Evolutionary conservation across 768 basidiomycete genomes (phyloP).

Genomic region (Goffeauzyma gilvescens): DNA sequence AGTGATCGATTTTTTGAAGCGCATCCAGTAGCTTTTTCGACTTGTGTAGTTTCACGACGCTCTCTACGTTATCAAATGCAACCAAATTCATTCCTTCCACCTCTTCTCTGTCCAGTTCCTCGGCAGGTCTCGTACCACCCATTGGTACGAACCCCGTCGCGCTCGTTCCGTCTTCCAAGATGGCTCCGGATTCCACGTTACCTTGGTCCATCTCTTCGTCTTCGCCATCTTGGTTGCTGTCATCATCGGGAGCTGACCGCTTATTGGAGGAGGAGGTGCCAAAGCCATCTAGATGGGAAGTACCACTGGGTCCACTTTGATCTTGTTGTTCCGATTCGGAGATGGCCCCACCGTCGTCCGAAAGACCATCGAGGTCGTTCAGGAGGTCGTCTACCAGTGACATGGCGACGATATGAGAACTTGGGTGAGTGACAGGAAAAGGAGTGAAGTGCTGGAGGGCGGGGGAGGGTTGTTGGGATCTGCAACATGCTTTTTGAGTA

Average conservation of each 20-base stretch:
- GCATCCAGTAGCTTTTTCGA: constrained; percentile 77
- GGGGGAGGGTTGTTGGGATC: no score
- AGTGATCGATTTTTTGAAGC: constrained; percentile 82
- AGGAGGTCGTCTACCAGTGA: constrained; percentile 75
- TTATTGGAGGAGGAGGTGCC: constrained; percentile 14
- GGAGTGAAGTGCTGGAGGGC: no score
- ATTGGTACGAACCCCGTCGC: constrained; percentile 27
- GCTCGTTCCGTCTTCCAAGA: constrained; percentile 43
- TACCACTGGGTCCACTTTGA: constrained; percentile 5
- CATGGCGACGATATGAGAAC: no score
- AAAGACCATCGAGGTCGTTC: constrained; percentile 74
- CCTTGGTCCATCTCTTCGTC: constrained; percentile 43
- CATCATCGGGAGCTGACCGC: constrained; percentile 11
- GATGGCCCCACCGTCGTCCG: constrained; percentile 37
- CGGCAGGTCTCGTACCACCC: constrained; percentile 80
- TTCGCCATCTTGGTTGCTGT: constrained; percentile 39
- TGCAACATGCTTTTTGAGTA: no score
- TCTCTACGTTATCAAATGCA: constrained; percentile 61
- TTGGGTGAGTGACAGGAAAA: no score
- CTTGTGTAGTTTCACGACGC: constrained; percentile 71
- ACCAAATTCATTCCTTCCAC: constrained; percentile 87
- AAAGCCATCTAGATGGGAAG: constrained; percentile 11
- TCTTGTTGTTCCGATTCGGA: constrained; percentile 6
- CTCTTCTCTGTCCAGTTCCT: constrained; percentile 82
- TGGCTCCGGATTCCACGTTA: constrained; percentile 23